A percentile compares a stretch with the other conserved stretches of the same genome.
Conservation (phyloP, 163 green algal genomes). For the Picocystis sp. region DNA sequence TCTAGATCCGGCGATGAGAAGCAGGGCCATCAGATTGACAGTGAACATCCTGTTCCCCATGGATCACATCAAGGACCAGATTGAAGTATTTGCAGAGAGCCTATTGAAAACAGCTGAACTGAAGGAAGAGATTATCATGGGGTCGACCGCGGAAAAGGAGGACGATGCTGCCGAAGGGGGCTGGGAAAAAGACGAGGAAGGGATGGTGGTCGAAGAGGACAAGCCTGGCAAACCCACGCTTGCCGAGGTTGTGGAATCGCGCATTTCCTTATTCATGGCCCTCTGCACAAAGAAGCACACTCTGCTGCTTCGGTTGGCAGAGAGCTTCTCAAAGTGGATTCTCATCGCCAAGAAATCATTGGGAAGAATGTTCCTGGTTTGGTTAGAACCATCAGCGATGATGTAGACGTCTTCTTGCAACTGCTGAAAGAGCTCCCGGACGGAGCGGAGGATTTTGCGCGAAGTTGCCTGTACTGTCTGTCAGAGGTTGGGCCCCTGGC, state of each 20-base stretch:
- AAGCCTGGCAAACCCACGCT: neutral
- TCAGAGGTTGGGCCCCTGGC: neutral
- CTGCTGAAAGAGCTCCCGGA: constrained; percentile 3
- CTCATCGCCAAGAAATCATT: constrained; percentile 14
- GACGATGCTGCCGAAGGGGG: neutral
- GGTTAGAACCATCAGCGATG: constrained; percentile 23
- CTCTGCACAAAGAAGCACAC: constrained; percentile 38
- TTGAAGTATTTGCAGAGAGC: constrained; percentile 24
- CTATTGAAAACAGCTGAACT: constrained; percentile 12
- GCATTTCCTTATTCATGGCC: constrained; percentile 39
- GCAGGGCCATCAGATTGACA: constrained; percentile 34
- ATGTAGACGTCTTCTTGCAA: constrained; percentile 13
- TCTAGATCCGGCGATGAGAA: constrained; percentile 12
- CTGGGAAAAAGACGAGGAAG: constrained; percentile 8
- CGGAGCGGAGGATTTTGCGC: no score
- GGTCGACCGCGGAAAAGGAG: constrained; percentile 1
- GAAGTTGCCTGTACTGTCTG: neutral
- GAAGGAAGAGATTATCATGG: neutral
- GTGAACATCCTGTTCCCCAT: constrained; percentile 32
- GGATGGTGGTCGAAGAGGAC: neutral
- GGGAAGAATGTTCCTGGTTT: constrained; percentile 22
- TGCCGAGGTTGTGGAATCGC: constrained; percentile 12
- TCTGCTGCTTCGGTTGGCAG: constrained; percentile 33
- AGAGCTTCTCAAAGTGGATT: constrained; percentile 13
- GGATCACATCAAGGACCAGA: constrained; percentile 12